Evolutionary conservation across 148 eudicot species (phyloP), one percentile per base, ranked within the genome.

Genomic region (Selenicereus undatus): DNA sequence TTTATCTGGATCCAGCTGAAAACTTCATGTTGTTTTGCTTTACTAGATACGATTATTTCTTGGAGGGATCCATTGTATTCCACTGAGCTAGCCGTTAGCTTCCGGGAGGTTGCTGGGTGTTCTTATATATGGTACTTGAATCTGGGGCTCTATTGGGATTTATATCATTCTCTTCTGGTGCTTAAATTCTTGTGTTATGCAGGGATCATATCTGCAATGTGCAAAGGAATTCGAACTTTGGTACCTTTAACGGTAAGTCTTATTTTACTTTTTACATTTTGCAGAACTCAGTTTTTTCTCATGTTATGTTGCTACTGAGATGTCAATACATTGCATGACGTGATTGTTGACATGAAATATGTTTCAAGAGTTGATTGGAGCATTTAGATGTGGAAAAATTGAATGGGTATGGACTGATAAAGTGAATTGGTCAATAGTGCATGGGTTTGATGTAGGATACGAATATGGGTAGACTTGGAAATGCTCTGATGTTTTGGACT

Each of bases 21-120:
- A 60, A 30, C 24, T 54, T 66, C 29, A 29, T 75, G 30, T 76
- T 76, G 22, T 78, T 71, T 39, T 29, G 73, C 35, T 48, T 75
- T 76, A 36, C 51, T 60, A 96, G 99, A 92, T 82, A 96, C 98
- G 82, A 94, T 96, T 77, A 94, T 96, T 80, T 96, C 99, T 30
- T 96, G 99, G 99, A 91, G 92, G 83, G 99, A 96, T 88, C 98
- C 97, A 12, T 98, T 92, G 58, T 90, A 68, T 87, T 90, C 93
- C 69, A 88, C 89, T 50, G 98, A 96, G 76, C 76, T 96, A 80
- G 99, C 99, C 74, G 98, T 96, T 81, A 96, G 99, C 89, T 96
- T 96, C 85, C 97, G 92, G 83, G 99, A 96, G 84, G 84, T 81
- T 66, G 87, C 97, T 58, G 98, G 98, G 66, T 94, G 98, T 91